Conservation (phyloP, 352 stramenopile genomes). For the Globisporangium cystogenes region DNA sequence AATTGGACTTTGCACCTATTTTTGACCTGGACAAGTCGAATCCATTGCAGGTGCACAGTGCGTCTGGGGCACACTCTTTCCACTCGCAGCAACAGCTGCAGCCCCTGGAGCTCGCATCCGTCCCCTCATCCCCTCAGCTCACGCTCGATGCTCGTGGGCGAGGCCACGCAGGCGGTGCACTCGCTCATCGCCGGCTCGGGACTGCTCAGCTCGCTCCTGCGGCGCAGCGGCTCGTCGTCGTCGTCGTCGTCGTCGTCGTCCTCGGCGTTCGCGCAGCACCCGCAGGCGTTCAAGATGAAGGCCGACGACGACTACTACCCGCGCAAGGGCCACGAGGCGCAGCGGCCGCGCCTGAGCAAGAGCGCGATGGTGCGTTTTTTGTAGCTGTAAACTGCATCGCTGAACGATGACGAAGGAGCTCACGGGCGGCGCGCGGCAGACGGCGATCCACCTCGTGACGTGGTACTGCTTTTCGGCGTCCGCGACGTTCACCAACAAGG, state of each 20-base stretch:
- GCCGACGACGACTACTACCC: constrained; percentile 10
- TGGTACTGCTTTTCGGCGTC: constrained; percentile 84
- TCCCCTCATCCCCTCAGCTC: background rate
- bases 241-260: background rate
- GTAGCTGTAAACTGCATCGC: background rate
- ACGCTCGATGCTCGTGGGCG: constrained; percentile 9
- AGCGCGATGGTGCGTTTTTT: constrained; percentile 9
- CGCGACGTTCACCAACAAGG: constrained; percentile 83
- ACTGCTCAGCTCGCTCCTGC: constrained; percentile 7
- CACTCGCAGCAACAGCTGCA: background rate
- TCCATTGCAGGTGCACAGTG: background rate
- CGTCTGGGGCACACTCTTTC: background rate
- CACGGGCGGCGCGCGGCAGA: constrained; percentile 12
- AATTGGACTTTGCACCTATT: too few relatives aligned
- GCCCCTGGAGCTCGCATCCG: background rate
- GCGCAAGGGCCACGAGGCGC: constrained; percentile 12
- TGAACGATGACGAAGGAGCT: too few relatives aligned
- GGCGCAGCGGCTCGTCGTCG: background rate
- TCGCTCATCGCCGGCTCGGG: constrained; percentile 7
- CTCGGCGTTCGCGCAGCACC: constrained; percentile 1
- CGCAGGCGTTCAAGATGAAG: constrained; percentile 1
- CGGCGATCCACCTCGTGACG: constrained; percentile 34
- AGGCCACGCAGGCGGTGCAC: constrained; percentile 7
- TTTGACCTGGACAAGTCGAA: background rate
- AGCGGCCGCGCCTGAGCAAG: constrained; percentile 9